These are phyloP conservation scores for Linnemannia schmuckeri DNA, from an alignment of 192 early-diverging fungal species.

Conservation along the genomic window DNA sequence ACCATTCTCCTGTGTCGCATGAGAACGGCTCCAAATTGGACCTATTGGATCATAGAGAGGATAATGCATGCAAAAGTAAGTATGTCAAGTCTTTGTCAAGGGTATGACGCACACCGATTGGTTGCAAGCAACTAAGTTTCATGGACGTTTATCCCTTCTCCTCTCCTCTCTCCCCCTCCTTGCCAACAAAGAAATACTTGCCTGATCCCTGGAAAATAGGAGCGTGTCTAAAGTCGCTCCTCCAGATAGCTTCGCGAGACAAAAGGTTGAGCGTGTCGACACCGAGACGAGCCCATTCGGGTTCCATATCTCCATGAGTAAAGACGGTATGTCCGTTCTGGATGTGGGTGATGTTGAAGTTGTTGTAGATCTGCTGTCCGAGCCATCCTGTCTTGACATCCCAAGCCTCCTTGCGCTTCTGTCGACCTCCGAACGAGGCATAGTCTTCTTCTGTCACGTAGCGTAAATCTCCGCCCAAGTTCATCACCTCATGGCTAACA, in stretches of 20 bases:
- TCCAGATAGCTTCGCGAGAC: conserved; percentile 29
- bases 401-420: conserved; percentile 47
- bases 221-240: conserved; percentile 27
- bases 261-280: conserved; percentile 29
- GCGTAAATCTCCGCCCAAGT: conserved; percentile 35
- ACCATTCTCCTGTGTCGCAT: conserved; percentile 38
- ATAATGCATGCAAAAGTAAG: background rate
- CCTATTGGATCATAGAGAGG: conserved; percentile 8
- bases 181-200: background rate
- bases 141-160: background rate
- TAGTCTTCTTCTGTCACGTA: conserved; percentile 51
- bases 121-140: background rate
- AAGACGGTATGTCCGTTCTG: conserved; percentile 49
- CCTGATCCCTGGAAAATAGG: conserved; percentile 43
- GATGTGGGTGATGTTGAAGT: conserved; percentile 50
- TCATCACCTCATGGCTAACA: conserved; percentile 57
- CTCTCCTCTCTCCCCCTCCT: background rate
- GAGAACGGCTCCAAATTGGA: conserved; percentile 43
- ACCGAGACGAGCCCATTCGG: conserved; percentile 41
- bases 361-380: conserved; percentile 31
- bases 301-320: conserved; percentile 45
- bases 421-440: conserved; percentile 40
- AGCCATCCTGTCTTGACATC: conserved; percentile 45
- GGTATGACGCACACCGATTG: background rate
- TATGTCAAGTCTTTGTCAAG: background rate